Percentiles rank a stretch among this genome's conserved stretches.
Conservation (phyloP, 2,329 filamentous ascomycete genomes). For the Hypoxylon sp. region DNA sequence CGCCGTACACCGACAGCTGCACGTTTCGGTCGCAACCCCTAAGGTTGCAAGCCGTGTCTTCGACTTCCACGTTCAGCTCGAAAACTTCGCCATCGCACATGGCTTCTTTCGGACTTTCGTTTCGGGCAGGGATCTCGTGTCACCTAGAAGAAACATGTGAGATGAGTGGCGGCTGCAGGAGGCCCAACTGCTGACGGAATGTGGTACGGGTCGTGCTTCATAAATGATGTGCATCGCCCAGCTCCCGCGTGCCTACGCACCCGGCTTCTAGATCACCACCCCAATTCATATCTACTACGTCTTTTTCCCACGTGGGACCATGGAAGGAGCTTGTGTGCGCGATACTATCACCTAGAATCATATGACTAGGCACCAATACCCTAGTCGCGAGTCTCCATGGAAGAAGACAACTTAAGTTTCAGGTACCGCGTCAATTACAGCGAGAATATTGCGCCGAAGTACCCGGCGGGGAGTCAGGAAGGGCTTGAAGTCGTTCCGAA, state of each 20-base stretch:
- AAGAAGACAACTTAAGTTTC: constrained; percentile 16
- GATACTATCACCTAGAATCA: constrained; percentile 24
- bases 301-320: constrained; percentile 18
- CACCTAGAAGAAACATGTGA: constrained; percentile 27
- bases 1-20: constrained; percentile 21
- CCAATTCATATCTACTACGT: not conserved
- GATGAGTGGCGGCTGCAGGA: constrained; percentile 26
- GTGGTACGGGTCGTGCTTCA: not conserved
- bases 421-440: constrained; percentile 39
- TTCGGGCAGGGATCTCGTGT: constrained; percentile 12
- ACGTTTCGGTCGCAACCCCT: constrained; percentile 11
- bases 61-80: constrained; percentile 10
- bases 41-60: constrained; percentile 16
- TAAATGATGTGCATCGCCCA: constrained; percentile 18
- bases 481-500: constrained; percentile 47
- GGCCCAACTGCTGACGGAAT: constrained; percentile 1
- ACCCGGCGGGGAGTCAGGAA: constrained; percentile 34
- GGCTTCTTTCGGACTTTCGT: constrained; percentile 10
- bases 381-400: constrained; percentile 27
- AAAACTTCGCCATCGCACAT: constrained; percentile 5
- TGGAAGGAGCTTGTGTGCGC: constrained; percentile 19
- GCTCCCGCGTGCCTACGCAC: not conserved
- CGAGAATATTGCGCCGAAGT: constrained; percentile 44
- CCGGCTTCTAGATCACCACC: not conserved
- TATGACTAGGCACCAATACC: constrained; percentile 19